Percentiles rank a stretch among this genome's conserved stretches.
These are phyloP conservation scores for Corylus avellana DNA, from an alignment of 306 rosid species.

Conservation along the genomic window DNA sequence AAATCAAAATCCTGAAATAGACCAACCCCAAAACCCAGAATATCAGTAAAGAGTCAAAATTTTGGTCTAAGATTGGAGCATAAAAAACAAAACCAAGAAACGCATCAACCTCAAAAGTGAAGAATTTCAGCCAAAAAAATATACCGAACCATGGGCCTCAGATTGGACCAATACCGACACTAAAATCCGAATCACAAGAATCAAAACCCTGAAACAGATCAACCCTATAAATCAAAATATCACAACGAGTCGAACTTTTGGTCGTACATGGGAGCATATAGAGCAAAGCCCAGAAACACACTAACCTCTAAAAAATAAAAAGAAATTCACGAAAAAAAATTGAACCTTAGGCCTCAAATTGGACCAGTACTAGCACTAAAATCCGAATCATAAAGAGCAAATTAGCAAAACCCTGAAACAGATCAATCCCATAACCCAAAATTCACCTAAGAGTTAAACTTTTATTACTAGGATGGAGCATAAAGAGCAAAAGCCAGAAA, in stretches of 20 bases:
- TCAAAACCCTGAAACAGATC: background rate
- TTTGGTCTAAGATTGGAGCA: background rate
- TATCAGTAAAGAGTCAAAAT: conserved; percentile 3
- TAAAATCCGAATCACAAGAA: background rate
- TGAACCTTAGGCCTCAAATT: background rate
- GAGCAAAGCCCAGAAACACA: background rate
- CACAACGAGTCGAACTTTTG: background rate
- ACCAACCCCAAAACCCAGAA: conserved; percentile 19
- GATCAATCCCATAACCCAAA: conserved; percentile 20
- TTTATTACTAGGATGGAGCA: background rate
- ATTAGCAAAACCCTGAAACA: background rate
- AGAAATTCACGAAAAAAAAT: background rate
- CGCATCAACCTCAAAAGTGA: background rate
- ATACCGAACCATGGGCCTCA: background rate
- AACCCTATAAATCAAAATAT: background rate
- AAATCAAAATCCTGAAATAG: background rate
- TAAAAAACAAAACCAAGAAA: conserved; percentile 3
- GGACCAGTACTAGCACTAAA: background rate
- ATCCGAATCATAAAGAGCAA: background rate
- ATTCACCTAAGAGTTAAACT: background rate
- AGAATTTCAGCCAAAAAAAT: too few species aligned
- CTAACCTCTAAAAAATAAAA: background rate
- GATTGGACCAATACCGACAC: background rate
- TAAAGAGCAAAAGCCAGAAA: conserved; percentile 6
- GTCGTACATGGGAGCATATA: too few species aligned